Base-by-base conservation (phyloP, 1,284 basidiomycete species). In the Xanthoconium separans region DNA sequence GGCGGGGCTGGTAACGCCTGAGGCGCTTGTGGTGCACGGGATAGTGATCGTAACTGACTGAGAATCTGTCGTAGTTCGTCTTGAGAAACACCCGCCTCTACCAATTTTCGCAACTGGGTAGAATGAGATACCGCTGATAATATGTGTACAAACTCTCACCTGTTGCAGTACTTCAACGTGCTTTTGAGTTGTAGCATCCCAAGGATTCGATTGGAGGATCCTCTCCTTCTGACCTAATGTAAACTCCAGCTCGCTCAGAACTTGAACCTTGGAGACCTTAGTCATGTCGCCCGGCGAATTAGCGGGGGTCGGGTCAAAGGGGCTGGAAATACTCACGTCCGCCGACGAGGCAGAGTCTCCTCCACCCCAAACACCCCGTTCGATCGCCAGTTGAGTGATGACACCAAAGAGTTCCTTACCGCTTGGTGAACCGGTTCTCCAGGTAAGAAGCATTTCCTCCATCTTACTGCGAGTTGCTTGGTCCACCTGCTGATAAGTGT, bases 381-480 rank as follows among this genome's bases (percentile, higher is more conserved):
- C 91, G 56, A 93, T 88, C 10, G 84, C 80, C 30, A 82, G 72
- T 64, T 93, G 91, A 37, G 85, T 77, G 4, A 82, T 80, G 29
- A 83, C 74, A 37, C 91, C 89, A 66, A 95, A 98, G 3, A 98
- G 76, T 66, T 94, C 90, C 54, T 83, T 82, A n/a, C 89, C 83
- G 45, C 79, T 79, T 2, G 89, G 87, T 11, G 88, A 86, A 34
- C 91, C 91, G 33, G 85, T 89, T 31, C 93, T 81, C 95, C 95
- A 98, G 10, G 95, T 94, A 37, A 91, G 74, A 18, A 97, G 81
- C 85, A 98, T 93, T 71, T 98, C 95, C 67, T 95, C 93, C 90
- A 98, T 94, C 73, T 96, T 97, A 69, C 85, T 83, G 58, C 89
- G 87, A 8, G 91, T 96, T 36, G 75, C 74, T 39, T 85, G 84